Percentiles rank a stretch among this genome's conserved stretches.
phyloP scores from a whole-genome alignment of 495 filamentous ascomycete species.

The Niebla homalea region DNA sequence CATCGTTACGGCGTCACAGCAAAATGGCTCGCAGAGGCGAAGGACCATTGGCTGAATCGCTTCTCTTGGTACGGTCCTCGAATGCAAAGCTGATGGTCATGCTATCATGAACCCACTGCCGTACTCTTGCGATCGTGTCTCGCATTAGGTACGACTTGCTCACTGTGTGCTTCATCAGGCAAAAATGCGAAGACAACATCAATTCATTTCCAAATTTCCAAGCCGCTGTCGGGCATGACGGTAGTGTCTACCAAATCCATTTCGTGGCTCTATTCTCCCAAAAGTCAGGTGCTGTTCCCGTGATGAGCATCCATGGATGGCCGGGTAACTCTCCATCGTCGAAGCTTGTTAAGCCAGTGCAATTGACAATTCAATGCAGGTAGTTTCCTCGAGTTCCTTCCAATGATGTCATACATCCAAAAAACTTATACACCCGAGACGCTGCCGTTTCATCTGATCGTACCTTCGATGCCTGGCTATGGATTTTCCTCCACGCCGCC shows the following conservation, averaged over 20 bases:
- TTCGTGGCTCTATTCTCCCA: constrained; percentile 51
- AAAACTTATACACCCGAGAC: constrained; percentile 39
- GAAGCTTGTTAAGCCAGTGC: background rate
- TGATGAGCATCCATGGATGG: constrained; percentile 50
- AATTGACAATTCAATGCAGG: constrained; percentile 16
- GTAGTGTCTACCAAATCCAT: constrained; percentile 36
- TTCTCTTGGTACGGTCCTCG: constrained; percentile 31
- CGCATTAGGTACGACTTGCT: background rate
- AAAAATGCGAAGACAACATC: constrained; percentile 38
- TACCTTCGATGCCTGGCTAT: constrained; percentile 53
- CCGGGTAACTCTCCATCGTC: constrained; percentile 30
- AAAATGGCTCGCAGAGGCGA: constrained; percentile 43
- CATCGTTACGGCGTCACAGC: constrained; percentile 39
- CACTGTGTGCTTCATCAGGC: constrained; percentile 21
- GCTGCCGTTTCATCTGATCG: constrained; percentile 52
- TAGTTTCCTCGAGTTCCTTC: constrained; percentile 24
- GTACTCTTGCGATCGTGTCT: background rate
- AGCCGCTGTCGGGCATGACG: constrained; percentile 31
- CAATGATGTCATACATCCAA: constrained; percentile 29
- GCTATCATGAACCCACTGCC: background rate
- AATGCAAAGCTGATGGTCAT: background rate
- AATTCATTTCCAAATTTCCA: constrained; percentile 55
- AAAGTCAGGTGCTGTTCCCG: constrained; percentile 44
- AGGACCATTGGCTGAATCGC: constrained; percentile 34
- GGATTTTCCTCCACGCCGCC: constrained; percentile 42